Conservation (phyloP, 768 basidiomycete genomes). For the Fistulinella prunicolor region DNA sequence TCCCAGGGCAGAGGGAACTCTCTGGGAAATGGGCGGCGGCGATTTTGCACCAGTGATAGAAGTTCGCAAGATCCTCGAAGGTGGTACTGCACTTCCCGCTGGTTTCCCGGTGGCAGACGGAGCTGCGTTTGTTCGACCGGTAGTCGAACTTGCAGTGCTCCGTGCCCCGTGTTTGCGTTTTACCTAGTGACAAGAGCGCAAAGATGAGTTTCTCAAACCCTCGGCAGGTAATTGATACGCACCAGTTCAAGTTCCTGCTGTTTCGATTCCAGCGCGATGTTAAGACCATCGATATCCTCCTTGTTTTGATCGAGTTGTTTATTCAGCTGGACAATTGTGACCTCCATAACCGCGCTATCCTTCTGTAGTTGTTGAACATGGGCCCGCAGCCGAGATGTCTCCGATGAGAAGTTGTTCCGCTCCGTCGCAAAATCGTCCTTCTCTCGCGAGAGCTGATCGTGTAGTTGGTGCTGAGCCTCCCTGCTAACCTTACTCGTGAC, state of each 20-base stretch:
- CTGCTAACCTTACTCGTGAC: slow-evolving; percentile 42
- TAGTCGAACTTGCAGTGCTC: slow-evolving; percentile 54
- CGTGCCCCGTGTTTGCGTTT: slow-evolving; percentile 62
- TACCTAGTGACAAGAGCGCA: slow-evolving; percentile 41
- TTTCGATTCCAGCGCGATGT: slow-evolving; percentile 90
- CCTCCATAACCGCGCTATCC: slow-evolving; percentile 81
- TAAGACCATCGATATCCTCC: slow-evolving; percentile 79
- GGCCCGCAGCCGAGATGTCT: slow-evolving; percentile 55
- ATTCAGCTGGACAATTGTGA: slow-evolving; percentile 69
- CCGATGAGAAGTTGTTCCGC: slow-evolving; percentile 35
- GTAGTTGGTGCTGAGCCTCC: slow-evolving; percentile 29
- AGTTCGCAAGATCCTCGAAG: slow-evolving; percentile 31
- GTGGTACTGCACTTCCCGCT: slow-evolving; percentile 53
- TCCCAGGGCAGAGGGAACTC: slow-evolving; percentile 33
- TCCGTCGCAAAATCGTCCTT: slow-evolving; percentile 61
- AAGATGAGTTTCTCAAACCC: not conserved
- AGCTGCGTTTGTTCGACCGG: slow-evolving; percentile 47
- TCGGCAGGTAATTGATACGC: slow-evolving; percentile 25
- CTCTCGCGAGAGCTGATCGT: slow-evolving; percentile 8
- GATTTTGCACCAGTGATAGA: slow-evolving; percentile 33
- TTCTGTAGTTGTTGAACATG: slow-evolving; percentile 72
- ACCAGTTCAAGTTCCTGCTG: slow-evolving; percentile 93
- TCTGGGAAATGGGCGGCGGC: slow-evolving; percentile 36
- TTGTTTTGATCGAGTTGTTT: slow-evolving; percentile 66
- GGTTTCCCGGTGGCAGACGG: slow-evolving; percentile 24